Evolutionary conservation across 306 rosid genomes (phyloP).

Genomic region (Vigna nakashimae): DNA sequence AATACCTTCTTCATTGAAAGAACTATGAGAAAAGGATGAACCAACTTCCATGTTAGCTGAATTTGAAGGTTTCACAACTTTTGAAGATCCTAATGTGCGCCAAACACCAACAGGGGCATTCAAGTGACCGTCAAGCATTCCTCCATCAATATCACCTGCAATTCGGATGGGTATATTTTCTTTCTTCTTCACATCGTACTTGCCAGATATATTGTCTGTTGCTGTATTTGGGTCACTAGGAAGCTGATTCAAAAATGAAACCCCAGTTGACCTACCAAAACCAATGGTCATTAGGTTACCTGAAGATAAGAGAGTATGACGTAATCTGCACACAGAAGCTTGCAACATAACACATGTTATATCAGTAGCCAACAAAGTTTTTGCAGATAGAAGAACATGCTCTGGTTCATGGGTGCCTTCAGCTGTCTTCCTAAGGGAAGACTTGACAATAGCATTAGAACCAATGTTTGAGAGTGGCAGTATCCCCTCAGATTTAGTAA

Average conservation of each 20-base stretch:
- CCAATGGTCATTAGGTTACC: slow-evolving; percentile 61
- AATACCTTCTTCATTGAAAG: slow-evolving; percentile 84
- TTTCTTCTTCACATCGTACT: slow-evolving; percentile 86
- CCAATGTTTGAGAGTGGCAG: slow-evolving; percentile 56
- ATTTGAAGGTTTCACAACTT: slow-evolving; percentile 71
- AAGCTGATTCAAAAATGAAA: slow-evolving; percentile 66
- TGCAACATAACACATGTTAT: slow-evolving; percentile 80
- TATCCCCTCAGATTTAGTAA: slow-evolving; percentile 60
- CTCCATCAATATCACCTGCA: slow-evolving; percentile 93
- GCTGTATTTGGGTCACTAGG: slow-evolving; percentile 67
- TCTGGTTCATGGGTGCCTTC: slow-evolving; percentile 72
- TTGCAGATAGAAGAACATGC: slow-evolving; percentile 61
- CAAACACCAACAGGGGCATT: slow-evolving; percentile 97
- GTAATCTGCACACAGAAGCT: slow-evolving; percentile 88
- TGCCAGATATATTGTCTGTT: slow-evolving; percentile 69
- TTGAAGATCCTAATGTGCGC: slow-evolving; percentile 89
- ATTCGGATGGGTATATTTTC: slow-evolving; percentile 86
- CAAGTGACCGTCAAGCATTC: slow-evolving; percentile 85
- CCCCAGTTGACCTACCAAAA: slow-evolving; percentile 63
- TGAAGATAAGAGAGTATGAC: slow-evolving; percentile 78
- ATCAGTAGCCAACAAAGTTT: slow-evolving; percentile 87
- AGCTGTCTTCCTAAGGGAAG: slow-evolving; percentile 60
- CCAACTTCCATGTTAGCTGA: slow-evolving; percentile 81
- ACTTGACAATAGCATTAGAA: slow-evolving; percentile 64
- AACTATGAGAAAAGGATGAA: slow-evolving; percentile 78